Conservation (phyloP, 208 protist species). For the Crithidia mellificae region DNA sequence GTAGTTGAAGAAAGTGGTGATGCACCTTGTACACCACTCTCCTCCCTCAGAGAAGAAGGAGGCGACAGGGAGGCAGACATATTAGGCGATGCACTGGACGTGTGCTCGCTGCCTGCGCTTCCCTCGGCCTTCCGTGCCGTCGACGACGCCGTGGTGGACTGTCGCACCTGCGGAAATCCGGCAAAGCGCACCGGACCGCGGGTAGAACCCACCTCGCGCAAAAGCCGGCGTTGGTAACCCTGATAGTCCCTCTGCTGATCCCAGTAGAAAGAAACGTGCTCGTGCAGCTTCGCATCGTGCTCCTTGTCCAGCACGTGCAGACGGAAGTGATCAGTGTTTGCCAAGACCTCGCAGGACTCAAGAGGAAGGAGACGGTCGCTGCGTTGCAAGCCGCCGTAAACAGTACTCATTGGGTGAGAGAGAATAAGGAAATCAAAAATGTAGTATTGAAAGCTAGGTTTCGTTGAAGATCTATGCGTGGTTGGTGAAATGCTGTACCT, state of each 20-base stretch:
- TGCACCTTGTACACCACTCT: too few species aligned
- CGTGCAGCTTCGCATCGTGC: slow-evolving; percentile 34
- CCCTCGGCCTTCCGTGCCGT: neutral
- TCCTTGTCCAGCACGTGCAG: slow-evolving; percentile 38
- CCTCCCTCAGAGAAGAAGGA: too few species aligned
- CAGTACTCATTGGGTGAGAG: slow-evolving; percentile 65
- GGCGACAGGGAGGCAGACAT: too few species aligned
- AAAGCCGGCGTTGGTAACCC: slow-evolving; percentile 27
- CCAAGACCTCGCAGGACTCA: slow-evolving; percentile 39
- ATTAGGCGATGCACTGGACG: too few species aligned
- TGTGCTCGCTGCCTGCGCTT: too few species aligned
- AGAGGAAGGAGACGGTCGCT: slow-evolving; percentile 63
- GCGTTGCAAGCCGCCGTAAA: slow-evolving; percentile 42
- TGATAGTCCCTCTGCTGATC: slow-evolving; percentile 27
- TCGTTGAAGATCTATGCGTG: too few species aligned
- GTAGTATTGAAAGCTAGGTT: too few species aligned
- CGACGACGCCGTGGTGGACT: neutral
- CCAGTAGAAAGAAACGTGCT: slow-evolving; percentile 53
- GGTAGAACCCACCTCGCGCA: slow-evolving; percentile 51
- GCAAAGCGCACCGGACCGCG: slow-evolving; percentile 44
- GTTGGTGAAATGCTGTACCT: too few species aligned
- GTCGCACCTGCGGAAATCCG: slow-evolving; percentile 45
- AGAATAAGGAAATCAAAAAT: too few species aligned
- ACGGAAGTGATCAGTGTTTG: slow-evolving; percentile 32
- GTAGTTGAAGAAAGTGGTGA: neutral